Conservation (phyloP, 1,284 basidiomycete species). For the Stygiomarasmius scandens region DNA sequence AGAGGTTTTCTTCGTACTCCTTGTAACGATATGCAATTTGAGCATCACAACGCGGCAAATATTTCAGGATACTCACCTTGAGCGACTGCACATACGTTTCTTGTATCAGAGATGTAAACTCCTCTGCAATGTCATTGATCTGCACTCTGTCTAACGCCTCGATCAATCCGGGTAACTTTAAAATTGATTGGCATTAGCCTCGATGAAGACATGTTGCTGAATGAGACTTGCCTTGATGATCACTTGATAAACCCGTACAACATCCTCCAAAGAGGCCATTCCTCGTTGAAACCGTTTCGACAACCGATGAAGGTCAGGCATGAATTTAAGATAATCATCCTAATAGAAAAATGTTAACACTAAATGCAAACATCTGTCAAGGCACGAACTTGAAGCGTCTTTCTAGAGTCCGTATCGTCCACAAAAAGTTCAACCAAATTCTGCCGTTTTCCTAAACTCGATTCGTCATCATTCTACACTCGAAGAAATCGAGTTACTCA, state of each 20-base stretch:
- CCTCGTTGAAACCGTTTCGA: conserved; percentile 92
- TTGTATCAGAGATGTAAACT: conserved; percentile 59
- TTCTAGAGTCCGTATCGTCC: conserved; percentile 75
- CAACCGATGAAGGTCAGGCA: conserved; percentile 95
- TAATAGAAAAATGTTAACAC: conserved; percentile 31
- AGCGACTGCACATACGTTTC: conserved; percentile 69
- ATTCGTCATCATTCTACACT: neutral
- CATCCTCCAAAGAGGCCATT: conserved; percentile 88
- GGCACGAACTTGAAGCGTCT: conserved; percentile 69
- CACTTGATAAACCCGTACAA: conserved; percentile 95
- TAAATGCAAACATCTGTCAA: neutral
- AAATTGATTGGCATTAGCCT: neutral
- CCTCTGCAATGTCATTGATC: conserved; percentile 41
- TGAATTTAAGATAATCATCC: conserved; percentile 85
- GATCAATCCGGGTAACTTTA: conserved; percentile 78
- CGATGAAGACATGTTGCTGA: neutral
- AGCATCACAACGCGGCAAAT: neutral
- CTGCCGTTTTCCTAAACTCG: conserved; percentile 72
- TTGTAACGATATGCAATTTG: conserved; percentile 32
- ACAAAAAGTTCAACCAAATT: conserved; percentile 88
- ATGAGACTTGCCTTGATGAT: conserved; percentile 48
- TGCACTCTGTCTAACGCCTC: conserved; percentile 60
- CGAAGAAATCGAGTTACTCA: conserved; percentile 41
- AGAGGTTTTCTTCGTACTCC: conserved; percentile 66
- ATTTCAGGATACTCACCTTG: conserved; percentile 45